These are phyloP conservation scores for Arthroderma sp. DNA, from an alignment of 2,329 filamentous ascomycete genomes.

Conservation along the genomic window DNA sequence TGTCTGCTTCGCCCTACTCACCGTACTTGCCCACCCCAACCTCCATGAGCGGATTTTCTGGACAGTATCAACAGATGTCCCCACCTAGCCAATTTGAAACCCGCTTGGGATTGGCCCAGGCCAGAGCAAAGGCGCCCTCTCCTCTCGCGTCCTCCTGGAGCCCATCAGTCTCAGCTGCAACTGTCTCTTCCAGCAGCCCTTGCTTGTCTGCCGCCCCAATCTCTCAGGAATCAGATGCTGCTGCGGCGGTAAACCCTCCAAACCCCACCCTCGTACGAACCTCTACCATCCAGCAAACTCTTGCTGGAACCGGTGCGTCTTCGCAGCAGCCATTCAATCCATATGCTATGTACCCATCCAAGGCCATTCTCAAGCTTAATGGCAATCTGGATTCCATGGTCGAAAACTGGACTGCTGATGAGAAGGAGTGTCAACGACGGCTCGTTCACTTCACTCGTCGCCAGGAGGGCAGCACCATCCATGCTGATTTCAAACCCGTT, in stretches of 20 bases:
- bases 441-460: slow-evolving; percentile 79
- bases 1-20: slow-evolving; percentile 36
- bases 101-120: slow-evolving; percentile 28
- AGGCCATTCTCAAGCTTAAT: slow-evolving; percentile 71
- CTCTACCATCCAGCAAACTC: slow-evolving; percentile 46
- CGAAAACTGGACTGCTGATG: slow-evolving; percentile 67
- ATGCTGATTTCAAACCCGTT: slow-evolving; percentile 65
- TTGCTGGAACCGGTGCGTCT: slow-evolving; percentile 27
- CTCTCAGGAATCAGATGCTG: slow-evolving; percentile 26
- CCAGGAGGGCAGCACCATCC: slow-evolving; percentile 70
- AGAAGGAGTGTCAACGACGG: slow-evolving; percentile 63
- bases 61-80: slow-evolving; percentile 25
- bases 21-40: slow-evolving; percentile 38
- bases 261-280: slow-evolving; percentile 54
- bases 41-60: slow-evolving; percentile 26
- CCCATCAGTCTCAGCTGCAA: slow-evolving; percentile 34
- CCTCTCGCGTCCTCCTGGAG: slow-evolving; percentile 36
- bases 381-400: slow-evolving; percentile 79
- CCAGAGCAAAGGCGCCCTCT: slow-evolving; percentile 35
- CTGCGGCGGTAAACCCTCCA: slow-evolving; percentile 28
- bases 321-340: slow-evolving; percentile 53
- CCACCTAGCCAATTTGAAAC: slow-evolving; percentile 28
- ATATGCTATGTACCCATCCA: slow-evolving; percentile 68
- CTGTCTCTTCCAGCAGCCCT: slow-evolving; percentile 31
- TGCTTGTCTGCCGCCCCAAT: slow-evolving; percentile 27